Evolutionary conservation across 2,329 filamentous ascomycete genomes (phyloP).

Genomic region (Meredithiella fracta): DNA sequence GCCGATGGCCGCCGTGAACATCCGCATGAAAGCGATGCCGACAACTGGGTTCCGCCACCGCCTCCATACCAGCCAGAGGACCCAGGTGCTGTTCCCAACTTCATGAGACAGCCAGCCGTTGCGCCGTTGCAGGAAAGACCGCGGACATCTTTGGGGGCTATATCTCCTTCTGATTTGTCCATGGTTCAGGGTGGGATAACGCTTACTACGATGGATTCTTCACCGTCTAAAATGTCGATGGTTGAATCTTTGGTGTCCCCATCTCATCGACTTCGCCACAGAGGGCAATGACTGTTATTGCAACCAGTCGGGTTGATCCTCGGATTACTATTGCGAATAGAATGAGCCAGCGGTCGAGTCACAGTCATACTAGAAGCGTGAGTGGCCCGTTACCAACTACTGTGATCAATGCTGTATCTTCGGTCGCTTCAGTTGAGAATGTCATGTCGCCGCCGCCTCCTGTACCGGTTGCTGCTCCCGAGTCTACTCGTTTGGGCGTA

Average conservation of each 20-base stretch:
- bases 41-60: constrained; percentile 76
- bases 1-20: constrained; percentile 55
- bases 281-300: constrained; percentile 1
- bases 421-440: too few species aligned
- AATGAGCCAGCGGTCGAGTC: background rate
- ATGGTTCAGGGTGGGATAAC: background rate
- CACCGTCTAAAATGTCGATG: background rate
- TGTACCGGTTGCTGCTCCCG: too few species aligned
- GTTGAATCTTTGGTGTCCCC: background rate
- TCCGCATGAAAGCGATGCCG: constrained; percentile 73
- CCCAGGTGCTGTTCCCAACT: constrained; percentile 38
- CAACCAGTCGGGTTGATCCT: background rate
- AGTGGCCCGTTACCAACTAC: background rate
- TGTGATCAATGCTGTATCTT: background rate
- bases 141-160: background rate
- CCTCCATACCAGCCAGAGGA: constrained; percentile 60
- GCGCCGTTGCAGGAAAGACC: constrained; percentile 19
- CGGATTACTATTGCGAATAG: background rate
- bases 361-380: background rate
- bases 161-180: background rate
- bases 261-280: constrained; percentile 4
- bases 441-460: too few species aligned
- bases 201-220: background rate
- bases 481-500: too few species aligned
- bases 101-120: constrained; percentile 34